Evolutionary conservation across 305 asterid species (phyloP).

Genomic region (Fraxinus baroniana): DNA sequence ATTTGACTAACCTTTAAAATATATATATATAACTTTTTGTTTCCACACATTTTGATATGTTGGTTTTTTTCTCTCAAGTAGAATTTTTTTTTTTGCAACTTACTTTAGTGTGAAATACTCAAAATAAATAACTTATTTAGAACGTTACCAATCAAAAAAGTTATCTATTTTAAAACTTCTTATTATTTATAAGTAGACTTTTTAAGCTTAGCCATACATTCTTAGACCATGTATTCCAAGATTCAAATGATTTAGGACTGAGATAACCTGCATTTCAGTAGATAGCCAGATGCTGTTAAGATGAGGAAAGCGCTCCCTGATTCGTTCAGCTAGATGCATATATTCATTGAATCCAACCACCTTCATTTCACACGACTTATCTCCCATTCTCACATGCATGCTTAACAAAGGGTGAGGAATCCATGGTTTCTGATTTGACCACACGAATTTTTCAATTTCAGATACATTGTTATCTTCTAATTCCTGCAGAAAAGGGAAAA

Average conservation of each 20-base stretch:
- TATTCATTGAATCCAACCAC: slow-evolving; percentile 79
- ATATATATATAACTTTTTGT: neutral
- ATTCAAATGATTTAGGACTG: neutral
- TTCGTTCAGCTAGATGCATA: slow-evolving; percentile 67
- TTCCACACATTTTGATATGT: neutral
- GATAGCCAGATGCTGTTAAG: slow-evolving; percentile 82
- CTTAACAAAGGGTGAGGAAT: slow-evolving; percentile 76
- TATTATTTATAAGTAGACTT: neutral
- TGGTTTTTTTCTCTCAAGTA: neutral
- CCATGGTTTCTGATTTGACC: slow-evolving; percentile 88
- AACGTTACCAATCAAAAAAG: neutral
- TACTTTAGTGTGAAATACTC: neutral
- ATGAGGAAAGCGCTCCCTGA: slow-evolving; percentile 66
- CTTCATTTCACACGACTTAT: slow-evolving; percentile 93
- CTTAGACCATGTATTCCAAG: neutral
- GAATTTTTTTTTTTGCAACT: neutral
- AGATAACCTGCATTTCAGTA: slow-evolving; percentile 87
- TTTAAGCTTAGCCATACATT: neutral
- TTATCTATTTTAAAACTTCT: neutral
- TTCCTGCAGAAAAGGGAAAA: slow-evolving; percentile 31
- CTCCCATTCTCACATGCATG: slow-evolving; percentile 94
- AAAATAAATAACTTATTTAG: neutral
- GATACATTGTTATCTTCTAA: slow-evolving; percentile 21
- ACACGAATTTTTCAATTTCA: slow-evolving; percentile 66
- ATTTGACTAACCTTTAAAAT: neutral